phyloP scores from a whole-genome alignment of 2,329 filamentous ascomycete species.

The Basipetospora chlamydospora region DNA sequence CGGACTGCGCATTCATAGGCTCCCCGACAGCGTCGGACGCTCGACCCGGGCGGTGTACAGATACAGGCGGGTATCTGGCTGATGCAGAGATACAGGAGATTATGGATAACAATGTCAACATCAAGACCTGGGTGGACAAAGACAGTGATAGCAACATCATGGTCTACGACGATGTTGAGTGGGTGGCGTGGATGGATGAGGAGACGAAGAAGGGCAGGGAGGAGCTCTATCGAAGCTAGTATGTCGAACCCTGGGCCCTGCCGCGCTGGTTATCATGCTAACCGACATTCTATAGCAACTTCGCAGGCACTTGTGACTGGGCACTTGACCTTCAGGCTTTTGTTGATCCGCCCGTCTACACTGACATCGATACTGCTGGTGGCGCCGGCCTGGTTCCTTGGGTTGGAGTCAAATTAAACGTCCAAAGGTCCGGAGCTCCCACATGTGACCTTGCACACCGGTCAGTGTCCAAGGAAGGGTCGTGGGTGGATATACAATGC shows the following conservation, averaged over 20 bases:
- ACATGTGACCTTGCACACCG: neutral
- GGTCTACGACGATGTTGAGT: slow-evolving; percentile 11
- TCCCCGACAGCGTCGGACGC: slow-evolving; percentile 10
- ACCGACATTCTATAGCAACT: slow-evolving; percentile 11
- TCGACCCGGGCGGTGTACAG: slow-evolving; percentile 14
- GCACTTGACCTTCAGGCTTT: slow-evolving; percentile 10
- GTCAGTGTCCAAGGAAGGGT: neutral
- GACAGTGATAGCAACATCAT: slow-evolving; percentile 8
- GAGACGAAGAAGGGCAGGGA: neutral
- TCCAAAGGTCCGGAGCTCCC: neutral
- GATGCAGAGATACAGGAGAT: slow-evolving; percentile 15
- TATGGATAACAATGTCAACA: slow-evolving; percentile 2
- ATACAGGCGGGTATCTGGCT: slow-evolving; percentile 16
- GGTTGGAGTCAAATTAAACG: neutral
- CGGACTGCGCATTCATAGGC: slow-evolving; percentile 14
- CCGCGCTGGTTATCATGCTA: slow-evolving; percentile 2
- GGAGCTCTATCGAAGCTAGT: neutral
- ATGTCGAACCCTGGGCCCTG: neutral
- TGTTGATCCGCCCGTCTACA: neutral
- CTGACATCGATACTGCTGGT: neutral
- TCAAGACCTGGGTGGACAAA: neutral
- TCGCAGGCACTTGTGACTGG: slow-evolving; percentile 14
- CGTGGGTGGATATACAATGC: neutral
- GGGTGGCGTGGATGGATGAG: slow-evolving; percentile 12
- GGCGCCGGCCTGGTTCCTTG: neutral